A percentile compares a stretch with the other conserved stretches of the same genome.
These are phyloP conservation scores for Microthlaspi erraticum DNA, from an alignment of 345 rosid species.

Conservation along the genomic window DNA sequence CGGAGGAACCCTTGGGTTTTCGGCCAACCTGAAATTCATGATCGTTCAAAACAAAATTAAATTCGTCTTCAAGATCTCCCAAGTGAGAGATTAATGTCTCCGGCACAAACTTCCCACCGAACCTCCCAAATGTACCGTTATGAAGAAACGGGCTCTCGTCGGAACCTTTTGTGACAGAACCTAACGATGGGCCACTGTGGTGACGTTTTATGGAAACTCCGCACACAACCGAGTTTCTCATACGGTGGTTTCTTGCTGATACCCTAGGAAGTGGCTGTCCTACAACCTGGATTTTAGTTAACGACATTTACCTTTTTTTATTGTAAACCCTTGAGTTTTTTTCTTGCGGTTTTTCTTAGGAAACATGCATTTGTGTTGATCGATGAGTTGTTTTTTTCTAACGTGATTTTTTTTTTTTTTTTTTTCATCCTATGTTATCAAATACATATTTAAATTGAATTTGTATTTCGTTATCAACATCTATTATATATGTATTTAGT, in stretches of 20 bases:
- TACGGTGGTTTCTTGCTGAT: slow-evolving; percentile 20
- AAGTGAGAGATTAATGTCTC: slow-evolving; percentile 63
- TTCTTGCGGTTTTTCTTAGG: slow-evolving; percentile 9
- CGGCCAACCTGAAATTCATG: slow-evolving; percentile 73
- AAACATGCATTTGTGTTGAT: neutral
- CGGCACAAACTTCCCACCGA: slow-evolving; percentile 84
- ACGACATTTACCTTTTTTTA: slow-evolving; percentile 19
- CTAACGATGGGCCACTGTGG: slow-evolving; percentile 13
- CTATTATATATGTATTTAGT: too few relatives aligned
- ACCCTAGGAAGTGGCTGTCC: slow-evolving; percentile 14
- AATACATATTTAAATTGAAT: too few relatives aligned
- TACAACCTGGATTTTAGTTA: slow-evolving; percentile 29
- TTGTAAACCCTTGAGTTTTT: too few relatives aligned
- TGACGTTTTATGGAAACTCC: slow-evolving; percentile 23
- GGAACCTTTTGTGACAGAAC: slow-evolving; percentile 26
- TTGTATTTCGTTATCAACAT: too few relatives aligned
- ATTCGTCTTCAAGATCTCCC: slow-evolving; percentile 64
- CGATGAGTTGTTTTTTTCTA: slow-evolving; percentile 16
- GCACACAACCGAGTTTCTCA: slow-evolving; percentile 14
- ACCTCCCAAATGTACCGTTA: slow-evolving; percentile 57
- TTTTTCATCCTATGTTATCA: too few relatives aligned
- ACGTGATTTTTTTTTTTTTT: neutral
- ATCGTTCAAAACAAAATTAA: slow-evolving; percentile 52
- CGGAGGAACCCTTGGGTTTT: too few relatives aligned
- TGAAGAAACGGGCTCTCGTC: slow-evolving; percentile 6